phyloP scores from a whole-genome alignment of 306 rosid species.

The Boehmeria nivea region DNA sequence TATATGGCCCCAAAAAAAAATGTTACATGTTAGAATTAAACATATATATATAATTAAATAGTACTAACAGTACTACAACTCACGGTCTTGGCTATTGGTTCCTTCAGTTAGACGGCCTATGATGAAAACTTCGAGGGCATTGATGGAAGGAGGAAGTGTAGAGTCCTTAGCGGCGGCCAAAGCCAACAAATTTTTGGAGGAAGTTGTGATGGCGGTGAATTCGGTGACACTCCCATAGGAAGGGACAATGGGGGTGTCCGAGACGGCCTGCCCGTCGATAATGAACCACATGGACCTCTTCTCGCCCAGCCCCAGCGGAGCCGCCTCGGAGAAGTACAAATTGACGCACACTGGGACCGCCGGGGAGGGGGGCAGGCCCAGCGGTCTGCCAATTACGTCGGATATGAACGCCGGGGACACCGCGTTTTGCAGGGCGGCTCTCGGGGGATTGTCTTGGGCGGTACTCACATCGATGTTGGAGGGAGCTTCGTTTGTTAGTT shows the following conservation, averaged over 20 bases:
- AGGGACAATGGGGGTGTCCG: constrained; percentile 25
- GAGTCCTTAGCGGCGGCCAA: constrained; percentile 31
- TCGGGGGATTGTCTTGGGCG: constrained; percentile 45
- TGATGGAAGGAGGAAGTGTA: constrained; percentile 42
- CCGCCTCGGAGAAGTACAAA: constrained; percentile 45
- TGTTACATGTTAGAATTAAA: too few species aligned
- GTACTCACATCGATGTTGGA: background rate
- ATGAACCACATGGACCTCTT: constrained; percentile 27
- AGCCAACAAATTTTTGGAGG: too few species aligned
- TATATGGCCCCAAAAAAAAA: too few species aligned
- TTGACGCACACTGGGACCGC: constrained; percentile 20
- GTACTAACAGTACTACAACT: too few species aligned
- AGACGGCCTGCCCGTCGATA: constrained; percentile 19
- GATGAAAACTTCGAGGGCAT: constrained; percentile 54
- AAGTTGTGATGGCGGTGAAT: constrained; percentile 22
- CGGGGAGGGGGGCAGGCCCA: background rate
- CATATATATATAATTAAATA: too few species aligned
- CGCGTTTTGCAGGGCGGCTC: constrained; percentile 26
- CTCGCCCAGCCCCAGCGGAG: constrained; percentile 4
- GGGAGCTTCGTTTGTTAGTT: constrained; percentile 13
- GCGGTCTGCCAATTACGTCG: too few species aligned
- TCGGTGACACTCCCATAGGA: constrained; percentile 29
- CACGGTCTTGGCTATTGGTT: too few species aligned
- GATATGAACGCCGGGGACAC: constrained; percentile 2
- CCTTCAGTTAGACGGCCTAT: too few species aligned